phyloP scores from a whole-genome alignment of 2,329 filamentous ascomycete genomes.

The Lomentospora prolificans region DNA sequence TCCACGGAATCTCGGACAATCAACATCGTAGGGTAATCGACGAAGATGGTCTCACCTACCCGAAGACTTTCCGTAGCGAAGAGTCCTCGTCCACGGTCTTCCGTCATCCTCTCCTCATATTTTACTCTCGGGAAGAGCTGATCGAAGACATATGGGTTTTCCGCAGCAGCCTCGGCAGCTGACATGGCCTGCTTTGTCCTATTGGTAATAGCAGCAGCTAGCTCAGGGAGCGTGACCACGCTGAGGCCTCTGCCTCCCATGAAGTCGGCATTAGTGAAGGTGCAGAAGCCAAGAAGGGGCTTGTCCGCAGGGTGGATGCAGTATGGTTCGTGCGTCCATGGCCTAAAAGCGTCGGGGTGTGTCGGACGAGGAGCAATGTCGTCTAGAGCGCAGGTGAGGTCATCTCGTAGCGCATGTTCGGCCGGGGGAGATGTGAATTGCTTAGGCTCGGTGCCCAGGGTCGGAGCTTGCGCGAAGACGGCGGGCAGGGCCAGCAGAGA shows the following conservation, averaged over 20 bases:
- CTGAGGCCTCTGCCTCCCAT: constrained; percentile 1
- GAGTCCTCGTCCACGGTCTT: background rate
- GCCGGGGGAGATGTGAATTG: background rate
- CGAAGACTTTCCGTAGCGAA: constrained; percentile 2
- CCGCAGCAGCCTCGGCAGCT: background rate
- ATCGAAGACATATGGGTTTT: background rate
- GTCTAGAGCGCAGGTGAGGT: constrained; percentile 1
- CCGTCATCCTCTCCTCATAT: background rate
- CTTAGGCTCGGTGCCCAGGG: background rate
- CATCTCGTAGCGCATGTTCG: background rate
- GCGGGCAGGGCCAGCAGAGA: background rate
- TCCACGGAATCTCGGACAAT: constrained; percentile 5
- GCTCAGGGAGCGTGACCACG: constrained; percentile 5
- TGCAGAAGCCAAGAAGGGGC: constrained; percentile 4
- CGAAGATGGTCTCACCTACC: constrained; percentile 4
- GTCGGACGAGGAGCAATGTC: background rate
- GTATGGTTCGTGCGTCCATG: constrained; percentile 9
- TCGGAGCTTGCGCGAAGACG: background rate
- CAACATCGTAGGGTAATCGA: constrained; percentile 6
- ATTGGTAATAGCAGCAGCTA: background rate
- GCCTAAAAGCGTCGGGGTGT: background rate
- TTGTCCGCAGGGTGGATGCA: constrained; percentile 7
- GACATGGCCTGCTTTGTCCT: background rate
- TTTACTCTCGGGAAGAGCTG: background rate
- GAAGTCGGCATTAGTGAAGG: constrained; percentile 9